phyloP scores from a whole-genome alignment of 176 grass and related monocot species.

The barley (Hordeum vulgare) region MorexV3_pseudomolecules_assembly NC_058524.1:17346348-17346847 shows the following conservation, averaged over 20 bases:
- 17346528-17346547: slow-evolving; percentile 68
- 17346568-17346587: slow-evolving; percentile 56
- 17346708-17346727: not conserved
- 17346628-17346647: slow-evolving; percentile 21
- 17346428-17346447: not conserved
- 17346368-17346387: slow-evolving; percentile 80
- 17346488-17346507: slow-evolving; percentile 59
- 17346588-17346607: slow-evolving; percentile 49
- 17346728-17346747: slow-evolving; percentile 6
- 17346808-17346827: not conserved
- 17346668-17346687: slow-evolving; percentile 9
- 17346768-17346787: not conserved
- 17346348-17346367: slow-evolving; percentile 95
- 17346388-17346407: slow-evolving; percentile 41
- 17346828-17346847: not conserved
- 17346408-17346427: not conserved
- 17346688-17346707: not conserved
- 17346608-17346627: slow-evolving; percentile 31
- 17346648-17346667: slow-evolving; percentile 38
- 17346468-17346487: slow-evolving; percentile 46
- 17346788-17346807: not conserved
- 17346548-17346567: slow-evolving; percentile 68
- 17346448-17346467: slow-evolving; percentile 64
- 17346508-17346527: slow-evolving; percentile 69
- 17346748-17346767: not conserved